Conservation (phyloP, 164 flowering plant species). For the Euptelea pleiosperma region DNA sequence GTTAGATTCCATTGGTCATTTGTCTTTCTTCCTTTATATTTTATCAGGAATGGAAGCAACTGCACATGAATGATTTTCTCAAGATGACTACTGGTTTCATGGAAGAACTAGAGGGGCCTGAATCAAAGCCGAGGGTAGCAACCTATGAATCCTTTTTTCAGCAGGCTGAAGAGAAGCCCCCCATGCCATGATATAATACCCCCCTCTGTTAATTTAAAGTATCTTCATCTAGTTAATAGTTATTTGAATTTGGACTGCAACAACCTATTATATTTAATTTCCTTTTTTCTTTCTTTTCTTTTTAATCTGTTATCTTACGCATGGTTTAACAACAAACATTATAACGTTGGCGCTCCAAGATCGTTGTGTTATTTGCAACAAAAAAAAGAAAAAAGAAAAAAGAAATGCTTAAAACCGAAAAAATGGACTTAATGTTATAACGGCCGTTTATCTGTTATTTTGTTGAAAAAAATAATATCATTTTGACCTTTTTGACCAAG, state of each 20-base stretch:
- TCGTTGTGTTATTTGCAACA: too few species aligned
- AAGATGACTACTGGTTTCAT: conserved; percentile 60
- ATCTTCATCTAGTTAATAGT: background rate
- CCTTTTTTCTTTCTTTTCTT: background rate
- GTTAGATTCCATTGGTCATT: background rate
- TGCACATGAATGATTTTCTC: conserved; percentile 58
- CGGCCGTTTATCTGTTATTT: too few species aligned
- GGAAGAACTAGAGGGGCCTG: conserved; percentile 63
- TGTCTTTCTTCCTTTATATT: background rate
- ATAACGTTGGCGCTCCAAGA: too few species aligned
- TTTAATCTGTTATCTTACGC: too few species aligned
- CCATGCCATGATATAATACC: conserved; percentile 16
- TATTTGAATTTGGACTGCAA: background rate
- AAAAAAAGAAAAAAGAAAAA: too few species aligned
- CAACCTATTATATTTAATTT: too few species aligned
- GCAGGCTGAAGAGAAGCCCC: conserved; percentile 25
- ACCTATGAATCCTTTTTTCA: conserved; percentile 55
- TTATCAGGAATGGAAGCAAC: conserved; percentile 64
- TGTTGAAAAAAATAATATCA: too few species aligned
- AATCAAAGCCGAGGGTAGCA: conserved; percentile 59
- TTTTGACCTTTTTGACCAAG: too few species aligned
- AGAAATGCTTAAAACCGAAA: too few species aligned
- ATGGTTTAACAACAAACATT: too few species aligned
- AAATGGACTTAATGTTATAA: too few species aligned
- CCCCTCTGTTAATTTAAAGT: too few species aligned